Base-by-base conservation (phyloP, 257 asterid genomes). In the Fraxinus americana region DNA sequence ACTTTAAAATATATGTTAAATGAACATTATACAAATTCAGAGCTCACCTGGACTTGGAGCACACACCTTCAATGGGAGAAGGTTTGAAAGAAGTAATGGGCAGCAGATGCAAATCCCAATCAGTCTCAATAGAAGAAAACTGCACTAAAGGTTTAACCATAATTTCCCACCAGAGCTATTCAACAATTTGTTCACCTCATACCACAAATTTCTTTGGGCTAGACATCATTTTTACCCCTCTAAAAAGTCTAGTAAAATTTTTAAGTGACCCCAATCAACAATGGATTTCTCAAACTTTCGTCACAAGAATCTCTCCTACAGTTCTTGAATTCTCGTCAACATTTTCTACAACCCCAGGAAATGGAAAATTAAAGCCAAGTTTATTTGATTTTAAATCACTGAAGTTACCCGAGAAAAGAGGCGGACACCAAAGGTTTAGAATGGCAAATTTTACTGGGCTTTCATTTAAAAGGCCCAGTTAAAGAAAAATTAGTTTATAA, bases 21-120 rank as follows among this genome's bases (percentile, higher is more conserved):
- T 10, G 13, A 21, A 59, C 16, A n/a, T 38, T 5, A 2, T 19
- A 66, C 30, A 70, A 9, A 70, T 65, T 21, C 67, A 21, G 21
- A 65, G 80, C 86, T 80, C 57, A 87, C 89, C 89, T 73, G 82
- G 96, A 88, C 81, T 79, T 87, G 82, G 94, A 86, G 72, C 78
- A 32, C 52, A 81, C 82, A 68, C 87, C 91, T 81, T 92, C 94
- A 69, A 67, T 70, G 21, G 88, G 79, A 59, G 89, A 39, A 39
- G 2, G 9, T 7, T 9, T 39, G 45, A 39, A 39, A 39, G 45
- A 75, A 81, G 97, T 94, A 81, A 91, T 89, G 54, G 99, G 97
- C 77, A 91, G 78, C 79, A 91, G 81, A 73, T 93, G 86, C 88
- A 93, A 86, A 87, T 93, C 96, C 91, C 91, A 94, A 66, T 93